These are phyloP conservation scores for Vararia minispora DNA, from an alignment of 768 basidiomycete species.

Conservation along the genomic window DNA sequence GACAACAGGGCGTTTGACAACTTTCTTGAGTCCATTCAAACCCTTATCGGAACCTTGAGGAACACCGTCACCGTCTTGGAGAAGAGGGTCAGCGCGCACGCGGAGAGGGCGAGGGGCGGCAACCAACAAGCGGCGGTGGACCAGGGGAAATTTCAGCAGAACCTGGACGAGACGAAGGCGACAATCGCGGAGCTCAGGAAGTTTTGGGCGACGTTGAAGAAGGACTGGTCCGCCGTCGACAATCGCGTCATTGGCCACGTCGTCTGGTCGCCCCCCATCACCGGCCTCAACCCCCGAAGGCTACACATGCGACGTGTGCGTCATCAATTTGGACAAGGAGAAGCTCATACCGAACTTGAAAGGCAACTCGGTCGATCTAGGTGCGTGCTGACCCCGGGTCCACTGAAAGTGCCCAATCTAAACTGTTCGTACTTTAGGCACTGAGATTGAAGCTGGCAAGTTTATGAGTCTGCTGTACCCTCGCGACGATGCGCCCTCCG, in stretches of 20 bases:
- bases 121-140: conserved; percentile 11
- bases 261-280: conserved; percentile 28
- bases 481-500: conserved; percentile 11
- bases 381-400: conserved; percentile 23
- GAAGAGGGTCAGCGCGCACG: conserved; percentile 14
- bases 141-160: conserved; percentile 1
- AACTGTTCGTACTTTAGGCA: conserved; percentile 14
- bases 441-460: conserved; percentile 13
- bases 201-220: conserved; percentile 23
- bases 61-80: conserved; percentile 11
- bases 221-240: conserved; percentile 21
- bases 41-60: conserved; percentile 14
- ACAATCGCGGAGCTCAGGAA: conserved; percentile 19
- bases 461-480: conserved; percentile 14
- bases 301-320: conserved; percentile 28
- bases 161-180: conserved; percentile 10
- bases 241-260: conserved; percentile 28
- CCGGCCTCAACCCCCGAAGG: conserved; percentile 17
- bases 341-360: conserved; percentile 25
- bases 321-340: conserved; percentile 26
- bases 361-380: conserved; percentile 26
- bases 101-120: conserved; percentile 13
- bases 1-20: conserved; percentile 15
- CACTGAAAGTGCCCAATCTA: conserved; percentile 16
- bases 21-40: conserved; percentile 17